Base-by-base conservation (phyloP, 495 filamentous ascomycete genomes). In the Penicillium parvum region DNA sequence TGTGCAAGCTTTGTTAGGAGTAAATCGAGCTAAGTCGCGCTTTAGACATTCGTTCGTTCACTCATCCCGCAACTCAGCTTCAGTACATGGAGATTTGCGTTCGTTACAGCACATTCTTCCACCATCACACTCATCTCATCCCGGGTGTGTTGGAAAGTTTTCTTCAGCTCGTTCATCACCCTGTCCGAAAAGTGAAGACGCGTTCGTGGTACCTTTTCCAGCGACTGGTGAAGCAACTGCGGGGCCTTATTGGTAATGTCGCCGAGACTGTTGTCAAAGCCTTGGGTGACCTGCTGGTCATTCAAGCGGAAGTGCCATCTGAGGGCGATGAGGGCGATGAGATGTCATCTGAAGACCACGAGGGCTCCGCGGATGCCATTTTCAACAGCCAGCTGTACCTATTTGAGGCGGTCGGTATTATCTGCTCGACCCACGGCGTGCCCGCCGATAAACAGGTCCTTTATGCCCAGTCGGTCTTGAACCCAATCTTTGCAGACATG, bases 31-130 rank as follows among this genome's bases (percentile, higher is more conserved):
- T n/a, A n/a, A n/a, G n/a, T n/a, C n/a, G n/a, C n/a, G n/a, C n/a
- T n/a, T n/a, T n/a, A n/a, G n/a, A 85, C 47, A 84, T 97, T 47
- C 81, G 85, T 47, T 82, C 76, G 18, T 92, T 87, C 59, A 80
- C 84, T 3, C 92, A 97, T 64, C 92, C 94, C 0, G 87, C 89
- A 15, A 87, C 95, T 21, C 82, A 96, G 43, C 73, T 97, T 11
- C 89, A 95, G 63, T 97, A 92, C 53, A 97, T 97, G 94, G 92
- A 97, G 53, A 92, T 95, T 28, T 94, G 88, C 59, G 89, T 95
- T 22, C 84, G 92, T 25, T 97, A 97, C 60, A 83, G 79, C 61
- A 75, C 79, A n/a, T 96, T 96, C 65, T 97, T 99, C 65, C 87
- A 94, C 45, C 73, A 77, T 25, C 85, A 95, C 50, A 75, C 83